Conservation (phyloP, 768 basidiomycete species). For the Amanita muscaria region DNA sequence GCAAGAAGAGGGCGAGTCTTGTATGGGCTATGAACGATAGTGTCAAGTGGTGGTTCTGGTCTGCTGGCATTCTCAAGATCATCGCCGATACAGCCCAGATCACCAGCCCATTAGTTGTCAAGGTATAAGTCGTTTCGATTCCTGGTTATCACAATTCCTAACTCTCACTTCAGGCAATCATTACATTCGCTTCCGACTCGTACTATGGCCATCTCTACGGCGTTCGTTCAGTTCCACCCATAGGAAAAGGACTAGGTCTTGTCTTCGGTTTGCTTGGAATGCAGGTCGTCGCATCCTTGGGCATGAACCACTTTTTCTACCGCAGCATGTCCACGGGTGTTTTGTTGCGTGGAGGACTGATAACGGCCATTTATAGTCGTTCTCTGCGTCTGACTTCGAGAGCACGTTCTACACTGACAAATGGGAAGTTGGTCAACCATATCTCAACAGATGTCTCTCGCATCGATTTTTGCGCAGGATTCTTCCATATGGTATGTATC, state of each 20-base stretch:
- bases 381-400: conserved; percentile 71
- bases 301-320: conserved; percentile 81
- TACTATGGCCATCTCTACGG: conserved; percentile 39
- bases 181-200: conserved; percentile 59
- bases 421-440: conserved; percentile 88
- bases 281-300: conserved; percentile 58
- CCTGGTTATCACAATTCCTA: background rate
- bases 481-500: conserved; percentile 59
- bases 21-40: conserved; percentile 67
- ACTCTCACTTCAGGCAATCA: conserved; percentile 41
- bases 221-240: conserved; percentile 24
- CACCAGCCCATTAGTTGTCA: conserved; percentile 70
- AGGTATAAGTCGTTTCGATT: conserved; percentile 33
- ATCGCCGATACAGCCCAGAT: conserved; percentile 67
- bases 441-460: conserved; percentile 89
- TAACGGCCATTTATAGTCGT: conserved; percentile 77
- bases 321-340: conserved; percentile 68
- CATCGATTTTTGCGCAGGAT: conserved; percentile 79
- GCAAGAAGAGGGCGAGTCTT: conserved; percentile 55
- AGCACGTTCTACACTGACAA: conserved; percentile 71
- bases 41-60: conserved; percentile 75
- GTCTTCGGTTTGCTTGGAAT: conserved; percentile 61
- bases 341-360: conserved; percentile 74
- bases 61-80: conserved; percentile 47
- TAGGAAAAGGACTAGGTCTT: conserved; percentile 61